Evolutionary conservation across 805 yeast genomes (phyloP), one percentile per base, ranked within the genome.

Genomic region (Candida sithepensis): DNA sequence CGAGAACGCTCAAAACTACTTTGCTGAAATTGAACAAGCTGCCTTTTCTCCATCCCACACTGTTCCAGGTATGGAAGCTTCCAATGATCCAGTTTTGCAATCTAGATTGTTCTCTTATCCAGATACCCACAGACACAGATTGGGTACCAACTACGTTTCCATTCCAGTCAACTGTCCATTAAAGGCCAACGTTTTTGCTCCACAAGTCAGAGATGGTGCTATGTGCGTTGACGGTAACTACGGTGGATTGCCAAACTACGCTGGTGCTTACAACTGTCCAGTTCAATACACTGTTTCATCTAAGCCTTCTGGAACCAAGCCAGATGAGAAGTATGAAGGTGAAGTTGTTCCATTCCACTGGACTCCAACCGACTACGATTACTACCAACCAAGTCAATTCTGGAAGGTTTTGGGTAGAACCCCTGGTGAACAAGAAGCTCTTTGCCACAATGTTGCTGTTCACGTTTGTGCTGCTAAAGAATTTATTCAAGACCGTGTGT

Each of bases 131-230:
- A 83, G 95, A 67, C 85, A 87, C 72, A 78, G 95, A 70, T 70
- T 87, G 63, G 88, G 88, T 44, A 74, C 81, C 36, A 86, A 88
- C 71, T 88, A 84, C 69, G 76, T 78, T 42, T 92, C 86, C 69
- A 84, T 88, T 48, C 96, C 96, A n/a, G 90, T 87, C 58, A 88
- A 88, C 67, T 85, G 95, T 68, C 96, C 96, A 48, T 71, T 77
- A 52, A 81, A 78, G 22, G 67, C 77, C 2, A 66, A 66, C 18
- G 72, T 75, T 9, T 79, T 77, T 64, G 77, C 78, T 57, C 96
- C 96, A 24, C 83, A 81, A 58, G 78, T 83, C 58, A 80, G 96
- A 71, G 96, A 88, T 65, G 96, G 96, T 67, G 77, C 82, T 41
- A 83, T 84, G 90, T 64, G 64, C 47, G 79, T 80, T 23, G 73